phyloP scores from a whole-genome alignment of 1,139 yeast genomes.

The Magnusiomyces ingens region DNA sequence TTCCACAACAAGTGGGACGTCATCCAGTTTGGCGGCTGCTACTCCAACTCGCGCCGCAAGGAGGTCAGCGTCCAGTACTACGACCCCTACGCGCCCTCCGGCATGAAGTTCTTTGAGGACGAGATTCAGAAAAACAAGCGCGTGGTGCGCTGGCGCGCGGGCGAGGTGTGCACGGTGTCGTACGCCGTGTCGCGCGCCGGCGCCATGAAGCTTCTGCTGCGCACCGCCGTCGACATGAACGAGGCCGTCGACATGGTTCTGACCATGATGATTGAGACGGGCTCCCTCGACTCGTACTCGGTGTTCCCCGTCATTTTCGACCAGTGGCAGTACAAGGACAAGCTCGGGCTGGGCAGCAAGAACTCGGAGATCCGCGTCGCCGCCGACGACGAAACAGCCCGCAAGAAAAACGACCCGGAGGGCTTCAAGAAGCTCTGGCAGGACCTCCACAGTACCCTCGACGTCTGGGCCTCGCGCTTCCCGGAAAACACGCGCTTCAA shows the following conservation, averaged over 20 bases:
- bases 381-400: not conserved
- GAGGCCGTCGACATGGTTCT: not conserved
- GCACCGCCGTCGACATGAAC: not conserved
- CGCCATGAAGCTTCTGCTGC: not conserved
- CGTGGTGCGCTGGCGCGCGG: not conserved
- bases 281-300: not conserved
- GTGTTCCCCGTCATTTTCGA: not conserved
- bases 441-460: not conserved
- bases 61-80: not conserved
- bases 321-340: slow-evolving; percentile 1
- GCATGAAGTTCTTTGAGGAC: not conserved
- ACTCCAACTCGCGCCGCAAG: not conserved
- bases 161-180: not conserved
- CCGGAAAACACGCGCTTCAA: not conserved
- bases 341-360: not conserved
- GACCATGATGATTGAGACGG: not conserved
- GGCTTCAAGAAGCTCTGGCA: not conserved
- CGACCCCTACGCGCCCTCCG: slow-evolving; percentile 1
- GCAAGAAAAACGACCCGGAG: not conserved
- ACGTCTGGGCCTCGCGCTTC: not conserved
- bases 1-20: slow-evolving; percentile 1
- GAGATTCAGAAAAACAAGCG: not conserved
- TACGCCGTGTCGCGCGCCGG: not conserved
- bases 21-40: not conserved
- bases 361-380: not conserved